phyloP scores from a whole-genome alignment of 2,329 filamentous ascomycete genomes.

The Microdochium paspali region DNA sequence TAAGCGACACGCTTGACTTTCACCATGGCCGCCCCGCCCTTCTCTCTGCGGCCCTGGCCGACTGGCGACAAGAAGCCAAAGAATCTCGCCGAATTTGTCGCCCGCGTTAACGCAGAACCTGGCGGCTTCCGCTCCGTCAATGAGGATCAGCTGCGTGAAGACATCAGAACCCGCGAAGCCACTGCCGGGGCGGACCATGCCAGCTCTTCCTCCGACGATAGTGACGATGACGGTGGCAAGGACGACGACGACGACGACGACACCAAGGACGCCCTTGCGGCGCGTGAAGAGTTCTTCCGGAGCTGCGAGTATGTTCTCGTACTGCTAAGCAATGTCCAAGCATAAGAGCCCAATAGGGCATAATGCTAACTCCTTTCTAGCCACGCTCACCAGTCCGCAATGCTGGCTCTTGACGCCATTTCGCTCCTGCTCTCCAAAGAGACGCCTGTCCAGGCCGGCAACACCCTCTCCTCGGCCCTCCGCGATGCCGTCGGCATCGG shows the following conservation, averaged over 20 bases:
- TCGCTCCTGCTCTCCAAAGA: conserved; percentile 80
- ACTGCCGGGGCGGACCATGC: conserved; percentile 26
- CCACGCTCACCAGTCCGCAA: conserved; percentile 47
- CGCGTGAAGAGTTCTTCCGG: conserved; percentile 47
- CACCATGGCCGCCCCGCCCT: conserved; percentile 20
- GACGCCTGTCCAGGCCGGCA: conserved; percentile 57
- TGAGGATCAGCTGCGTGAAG: conserved; percentile 60
- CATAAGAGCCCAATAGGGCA: background rate
- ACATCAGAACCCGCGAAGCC: conserved; percentile 44
- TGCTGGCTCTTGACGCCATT: conserved; percentile 70
- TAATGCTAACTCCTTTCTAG: conserved; percentile 15
- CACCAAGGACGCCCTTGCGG: conserved; percentile 24
- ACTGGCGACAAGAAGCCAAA: conserved; percentile 46
- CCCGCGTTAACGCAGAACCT: conserved; percentile 67
- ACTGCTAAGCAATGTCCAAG: background rate
- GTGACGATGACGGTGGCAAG: conserved; percentile 32
- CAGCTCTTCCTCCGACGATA: conserved; percentile 32
- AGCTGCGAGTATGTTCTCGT: conserved; percentile 40
- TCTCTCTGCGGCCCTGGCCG: conserved; percentile 58
- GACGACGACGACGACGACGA: conserved; percentile 31
- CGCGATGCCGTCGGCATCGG: conserved; percentile 65
- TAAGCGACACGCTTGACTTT: no score
- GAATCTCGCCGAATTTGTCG: conserved; percentile 64
- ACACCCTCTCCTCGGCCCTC: conserved; percentile 61
- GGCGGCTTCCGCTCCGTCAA: conserved; percentile 76